Evolutionary conservation across 2,329 filamentous ascomycete genomes (phyloP), one percentile per base, ranked within the genome.

Genomic region (Ophiostoma piceae): DNA sequence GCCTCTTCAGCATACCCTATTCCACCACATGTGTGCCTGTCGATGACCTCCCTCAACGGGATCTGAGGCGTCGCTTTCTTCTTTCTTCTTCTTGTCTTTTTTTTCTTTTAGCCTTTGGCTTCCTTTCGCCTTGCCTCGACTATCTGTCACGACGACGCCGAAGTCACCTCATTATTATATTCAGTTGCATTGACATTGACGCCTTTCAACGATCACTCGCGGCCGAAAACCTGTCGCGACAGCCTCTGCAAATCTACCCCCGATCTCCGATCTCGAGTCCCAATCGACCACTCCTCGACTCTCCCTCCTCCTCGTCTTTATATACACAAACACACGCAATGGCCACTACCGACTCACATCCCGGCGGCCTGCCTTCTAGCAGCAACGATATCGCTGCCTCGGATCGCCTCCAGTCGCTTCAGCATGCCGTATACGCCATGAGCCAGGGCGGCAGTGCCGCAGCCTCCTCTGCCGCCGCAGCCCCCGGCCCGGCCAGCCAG

Each of bases 371-470:
- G 62, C n/a, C 35, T 39, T 22, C 62, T 1, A 65, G 9, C 62
- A 65, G 62, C 62, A 65, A 26, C 62, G 62, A 65, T 22, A 39
- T 65, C n/a, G 62, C 62, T 19, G 62, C 62, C 19, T 65, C 62
- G 3, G 62, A 65, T 6, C 32, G 62, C 2, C 62, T 65, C 19
- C 62, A 65, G 32, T 65, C 62, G 11, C 35, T 65, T 8, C 62
- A 65, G 35, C 62, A 65, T 22, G 62, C 62, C 7, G 62, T 65
- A 35, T 65, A 22, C 14, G n/a, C 62, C 3, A 65, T 65, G 32
- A 65, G 62, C 62, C 32, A 37, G 35, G 16, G 19, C 11, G 62
- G 62, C 35, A 22, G 8, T 35, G 19, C 19, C n/a, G 62, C 32
- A 19, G 32, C 19, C 12, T 11, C 60, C 29, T 35, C 60, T 1